Evolutionary conservation across 805 yeast genomes (phyloP).

Genomic region (Myxozyma nipponensis): DNA sequence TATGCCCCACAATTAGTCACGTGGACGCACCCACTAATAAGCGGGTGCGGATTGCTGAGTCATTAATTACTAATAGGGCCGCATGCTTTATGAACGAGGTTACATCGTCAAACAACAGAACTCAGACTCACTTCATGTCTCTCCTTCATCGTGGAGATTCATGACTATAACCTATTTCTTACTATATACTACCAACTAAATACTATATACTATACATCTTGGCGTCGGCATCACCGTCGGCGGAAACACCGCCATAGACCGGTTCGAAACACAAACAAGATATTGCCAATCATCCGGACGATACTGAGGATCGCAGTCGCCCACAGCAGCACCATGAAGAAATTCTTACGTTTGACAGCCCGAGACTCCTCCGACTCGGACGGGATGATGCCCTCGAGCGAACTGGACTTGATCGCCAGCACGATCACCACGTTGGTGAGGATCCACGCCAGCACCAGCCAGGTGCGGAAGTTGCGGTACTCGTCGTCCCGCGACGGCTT

Average conservation of each 20-base stretch:
- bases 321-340: constrained; percentile 53
- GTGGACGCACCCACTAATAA: too few species aligned
- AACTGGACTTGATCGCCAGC: constrained; percentile 39
- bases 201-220: too few species aligned
- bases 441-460: constrained; percentile 41
- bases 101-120: too few species aligned
- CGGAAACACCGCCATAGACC: constrained; percentile 21
- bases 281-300: constrained; percentile 54
- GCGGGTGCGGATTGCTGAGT: too few species aligned
- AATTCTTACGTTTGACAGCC: constrained; percentile 34
- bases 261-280: constrained; percentile 42
- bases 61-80: too few species aligned
- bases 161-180: too few species aligned
- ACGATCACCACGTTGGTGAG: constrained; percentile 39
- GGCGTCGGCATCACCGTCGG: too few species aligned
- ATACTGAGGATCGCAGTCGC: constrained; percentile 58
- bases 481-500: constrained; percentile 36
- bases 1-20: too few species aligned
- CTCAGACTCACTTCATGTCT: too few species aligned
- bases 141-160: too few species aligned
- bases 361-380: constrained; percentile 7
- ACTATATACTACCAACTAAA: too few species aligned
- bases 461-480: constrained; percentile 42
- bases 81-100: too few species aligned
- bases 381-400: constrained; percentile 30